Percentiles rank a stretch among this genome's conserved stretches.
These are phyloP conservation scores for Vigna unguiculata DNA, from an alignment of 306 rosid species.

Conservation along the genomic window DNA sequence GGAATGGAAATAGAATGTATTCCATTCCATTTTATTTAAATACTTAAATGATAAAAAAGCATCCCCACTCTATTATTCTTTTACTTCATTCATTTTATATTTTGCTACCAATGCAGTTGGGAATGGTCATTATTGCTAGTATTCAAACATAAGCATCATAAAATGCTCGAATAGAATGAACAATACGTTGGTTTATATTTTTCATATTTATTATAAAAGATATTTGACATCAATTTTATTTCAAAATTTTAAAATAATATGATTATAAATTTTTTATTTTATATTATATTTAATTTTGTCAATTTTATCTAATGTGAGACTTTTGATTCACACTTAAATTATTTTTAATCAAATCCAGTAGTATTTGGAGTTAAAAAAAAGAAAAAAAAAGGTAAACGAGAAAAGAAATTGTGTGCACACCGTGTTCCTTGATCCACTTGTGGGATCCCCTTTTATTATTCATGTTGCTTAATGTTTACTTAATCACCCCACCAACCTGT, in stretches of 20 bases:
- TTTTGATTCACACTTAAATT: no score
- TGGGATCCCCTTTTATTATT: slow-evolving; percentile 39
- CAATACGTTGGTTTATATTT: no score
- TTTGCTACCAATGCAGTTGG: not conserved
- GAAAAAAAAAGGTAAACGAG: not conserved
- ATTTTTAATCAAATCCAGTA: no score
- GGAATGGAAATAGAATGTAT: no score
- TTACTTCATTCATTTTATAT: not conserved
- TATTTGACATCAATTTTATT: no score
- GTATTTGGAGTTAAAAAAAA: not conserved
- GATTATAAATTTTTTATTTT: no score
- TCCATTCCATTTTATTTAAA: not conserved
- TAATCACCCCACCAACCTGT: slow-evolving; percentile 50
- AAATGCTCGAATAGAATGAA: not conserved
- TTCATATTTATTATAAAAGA: no score
- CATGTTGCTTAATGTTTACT: slow-evolving; percentile 60
- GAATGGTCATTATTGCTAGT: not conserved
- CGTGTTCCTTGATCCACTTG: slow-evolving; percentile 30
- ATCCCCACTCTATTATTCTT: not conserved
- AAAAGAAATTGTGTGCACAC: slow-evolving; percentile 1
- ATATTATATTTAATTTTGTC: no score
- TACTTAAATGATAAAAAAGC: not conserved
- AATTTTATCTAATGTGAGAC: no score
- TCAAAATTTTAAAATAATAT: no score
- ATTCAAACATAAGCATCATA: not conserved